These are phyloP conservation scores for Pneumocystis canis DNA, from an alignment of 1,139 yeast genomes.

Conservation along the genomic window DNA sequence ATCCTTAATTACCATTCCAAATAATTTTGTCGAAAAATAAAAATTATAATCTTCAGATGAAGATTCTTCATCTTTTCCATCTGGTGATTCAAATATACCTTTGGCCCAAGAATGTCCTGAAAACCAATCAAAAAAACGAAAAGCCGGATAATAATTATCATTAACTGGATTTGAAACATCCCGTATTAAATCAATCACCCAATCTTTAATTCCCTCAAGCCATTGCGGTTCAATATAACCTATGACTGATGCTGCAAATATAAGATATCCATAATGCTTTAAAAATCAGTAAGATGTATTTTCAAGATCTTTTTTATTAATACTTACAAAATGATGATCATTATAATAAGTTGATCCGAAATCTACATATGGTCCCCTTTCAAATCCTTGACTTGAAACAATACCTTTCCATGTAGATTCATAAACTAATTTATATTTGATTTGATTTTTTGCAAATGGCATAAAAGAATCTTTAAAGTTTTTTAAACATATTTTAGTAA, in stretches of 20 bases:
- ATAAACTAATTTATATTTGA: constrained; percentile 47
- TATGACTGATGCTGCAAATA: constrained; percentile 65
- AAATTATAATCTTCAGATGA: constrained; percentile 52
- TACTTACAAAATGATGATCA: constrained; percentile 25
- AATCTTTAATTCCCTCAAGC: constrained; percentile 42
- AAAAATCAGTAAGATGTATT: constrained; percentile 32
- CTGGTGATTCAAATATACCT: constrained; percentile 54
- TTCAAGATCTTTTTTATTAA: neutral
- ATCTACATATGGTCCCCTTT: constrained; percentile 38
- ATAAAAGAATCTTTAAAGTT: constrained; percentile 41
- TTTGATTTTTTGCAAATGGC: constrained; percentile 36
- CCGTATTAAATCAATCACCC: constrained; percentile 52
- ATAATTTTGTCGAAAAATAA: constrained; percentile 66
- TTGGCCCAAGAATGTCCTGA: constrained; percentile 79
- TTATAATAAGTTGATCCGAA: constrained; percentile 59
- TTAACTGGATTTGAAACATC: constrained; percentile 61
- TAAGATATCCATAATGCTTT: constrained; percentile 65
- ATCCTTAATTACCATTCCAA: constrained; percentile 66
- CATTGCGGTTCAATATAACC: constrained; percentile 54
- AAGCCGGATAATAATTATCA: constrained; percentile 59
- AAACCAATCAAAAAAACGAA: constrained; percentile 66
- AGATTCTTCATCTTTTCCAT: constrained; percentile 70
- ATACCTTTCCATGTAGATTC: constrained; percentile 56
- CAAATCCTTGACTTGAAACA: constrained; percentile 38
- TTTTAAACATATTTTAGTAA: constrained; percentile 35